These are phyloP conservation scores for Dinochytrium kinnereticum DNA, from an alignment of 371 early-diverging fungal genomes.

Conservation along the genomic window DNA sequence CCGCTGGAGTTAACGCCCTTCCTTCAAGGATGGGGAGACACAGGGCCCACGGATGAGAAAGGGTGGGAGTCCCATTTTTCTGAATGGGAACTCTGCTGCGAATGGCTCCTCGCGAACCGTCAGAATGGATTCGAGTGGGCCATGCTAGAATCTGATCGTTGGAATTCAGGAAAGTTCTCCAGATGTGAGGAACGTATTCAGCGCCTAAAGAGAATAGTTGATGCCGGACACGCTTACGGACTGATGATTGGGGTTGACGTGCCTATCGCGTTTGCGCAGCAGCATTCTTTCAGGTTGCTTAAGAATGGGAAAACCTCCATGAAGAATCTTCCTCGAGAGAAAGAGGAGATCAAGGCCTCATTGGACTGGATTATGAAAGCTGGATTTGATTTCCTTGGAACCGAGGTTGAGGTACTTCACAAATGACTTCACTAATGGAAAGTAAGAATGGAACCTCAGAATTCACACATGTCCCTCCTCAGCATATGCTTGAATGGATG, in stretches of 20 bases:
- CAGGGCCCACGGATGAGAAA: neutral
- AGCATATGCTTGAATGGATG: conserved; percentile 33
- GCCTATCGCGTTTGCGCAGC: conserved; percentile 36
- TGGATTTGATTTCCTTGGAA: conserved; percentile 34
- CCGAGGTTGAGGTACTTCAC: conserved; percentile 11
- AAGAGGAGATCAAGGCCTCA: conserved; percentile 25
- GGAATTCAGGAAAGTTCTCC: conserved; percentile 14
- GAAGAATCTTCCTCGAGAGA: conserved; percentile 22
- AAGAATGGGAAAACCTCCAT: neutral
- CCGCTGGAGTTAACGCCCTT: conserved; percentile 31
- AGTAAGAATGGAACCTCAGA: conserved; percentile 30
- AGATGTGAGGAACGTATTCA: conserved; percentile 20
- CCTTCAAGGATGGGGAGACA: conserved; percentile 29
- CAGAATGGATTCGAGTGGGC: conserved; percentile 36
- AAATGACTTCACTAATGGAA: neutral
- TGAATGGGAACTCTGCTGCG: conserved; percentile 24
- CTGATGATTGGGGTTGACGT: conserved; percentile 30
- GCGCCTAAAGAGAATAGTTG: conserved; percentile 24
- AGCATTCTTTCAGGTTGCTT: conserved; percentile 33
- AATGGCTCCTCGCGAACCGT: conserved; percentile 34
- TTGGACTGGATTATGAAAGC: conserved; percentile 33
- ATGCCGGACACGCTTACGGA: conserved; percentile 22
- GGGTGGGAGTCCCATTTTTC: conserved; percentile 33
- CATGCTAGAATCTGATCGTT: conserved; percentile 23
- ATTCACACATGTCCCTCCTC: conserved; percentile 31